Evolutionary conservation across 2,329 filamentous ascomycete genomes (phyloP).

Genomic region (Cercospora janseana): DNA sequence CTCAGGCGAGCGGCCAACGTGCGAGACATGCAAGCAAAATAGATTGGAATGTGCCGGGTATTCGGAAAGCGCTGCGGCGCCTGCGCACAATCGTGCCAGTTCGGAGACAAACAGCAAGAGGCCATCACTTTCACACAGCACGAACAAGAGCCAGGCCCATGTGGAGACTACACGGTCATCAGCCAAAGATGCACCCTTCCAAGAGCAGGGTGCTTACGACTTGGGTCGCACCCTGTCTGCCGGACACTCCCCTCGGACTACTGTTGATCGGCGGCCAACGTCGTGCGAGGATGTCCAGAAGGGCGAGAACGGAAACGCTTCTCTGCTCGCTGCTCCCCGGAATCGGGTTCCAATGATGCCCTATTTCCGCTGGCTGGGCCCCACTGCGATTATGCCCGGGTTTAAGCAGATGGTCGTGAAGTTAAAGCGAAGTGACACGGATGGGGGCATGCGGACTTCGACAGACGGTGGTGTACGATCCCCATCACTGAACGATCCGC

Average conservation of each 20-base stretch:
- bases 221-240: constrained; percentile 15
- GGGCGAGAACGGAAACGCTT: constrained; percentile 19
- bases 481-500: constrained; percentile 27
- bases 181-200: constrained; percentile 1
- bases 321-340: constrained; percentile 40
- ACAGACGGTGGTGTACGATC: constrained; percentile 39
- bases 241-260: constrained; percentile 17
- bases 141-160: background rate
- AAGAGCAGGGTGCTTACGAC: constrained; percentile 11
- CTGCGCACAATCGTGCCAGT: constrained; percentile 18
- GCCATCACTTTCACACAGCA: constrained; percentile 9
- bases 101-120: constrained; percentile 19
- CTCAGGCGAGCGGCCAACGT: constrained; percentile 45
- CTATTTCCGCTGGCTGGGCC: constrained; percentile 87
- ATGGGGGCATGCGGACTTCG: constrained; percentile 60
- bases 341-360: constrained; percentile 62
- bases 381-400: constrained; percentile 84
- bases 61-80: constrained; percentile 35
- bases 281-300: constrained; percentile 14
- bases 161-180: background rate
- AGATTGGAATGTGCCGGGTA: constrained; percentile 51
- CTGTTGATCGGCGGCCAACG: constrained; percentile 8
- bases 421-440: constrained; percentile 64
- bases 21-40: constrained; percentile 49
- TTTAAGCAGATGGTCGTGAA: constrained; percentile 91